A percentile compares a stretch with the other conserved stretches of the same genome.
Evolutionary conservation across 2,329 filamentous ascomycete genomes (phyloP).

Genomic region (Epichloe sibirici): DNA sequence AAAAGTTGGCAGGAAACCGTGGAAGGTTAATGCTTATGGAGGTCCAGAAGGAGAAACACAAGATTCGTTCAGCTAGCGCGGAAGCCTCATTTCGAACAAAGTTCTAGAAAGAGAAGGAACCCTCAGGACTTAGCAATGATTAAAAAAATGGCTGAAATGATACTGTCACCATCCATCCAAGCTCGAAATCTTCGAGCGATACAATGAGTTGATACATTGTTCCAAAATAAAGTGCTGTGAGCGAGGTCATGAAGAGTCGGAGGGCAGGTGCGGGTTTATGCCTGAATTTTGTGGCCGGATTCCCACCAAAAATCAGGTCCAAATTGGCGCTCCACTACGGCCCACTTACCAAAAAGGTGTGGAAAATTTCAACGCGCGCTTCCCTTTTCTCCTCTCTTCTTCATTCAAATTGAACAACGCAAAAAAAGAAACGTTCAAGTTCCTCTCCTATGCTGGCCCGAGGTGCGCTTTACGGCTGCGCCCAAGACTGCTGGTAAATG

Average conservation of each 20-base stretch:
- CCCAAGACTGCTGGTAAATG: constrained; percentile 36
- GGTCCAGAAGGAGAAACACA: too few species aligned
- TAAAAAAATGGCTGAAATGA: too few species aligned
- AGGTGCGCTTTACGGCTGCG: constrained; percentile 28
- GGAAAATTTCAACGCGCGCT: constrained; percentile 6
- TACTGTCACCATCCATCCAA: too few species aligned
- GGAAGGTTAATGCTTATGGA: too few species aligned
- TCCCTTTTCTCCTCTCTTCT: neutral
- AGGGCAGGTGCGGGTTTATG: neutral
- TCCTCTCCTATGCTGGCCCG: constrained; percentile 29
- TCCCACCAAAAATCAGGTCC: neutral
- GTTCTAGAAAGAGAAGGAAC: too few species aligned
- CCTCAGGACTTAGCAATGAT: too few species aligned
- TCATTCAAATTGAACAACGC: constrained; percentile 33
- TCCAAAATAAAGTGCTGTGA: too few species aligned
- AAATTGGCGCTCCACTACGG: neutral
- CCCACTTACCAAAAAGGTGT: constrained; percentile 2
- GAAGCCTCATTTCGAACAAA: too few species aligned
- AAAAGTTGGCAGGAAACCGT: too few species aligned
- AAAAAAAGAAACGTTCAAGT: constrained; percentile 31
- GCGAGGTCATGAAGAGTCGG: neutral
- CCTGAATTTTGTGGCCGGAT: neutral
- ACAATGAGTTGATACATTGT: too few species aligned
- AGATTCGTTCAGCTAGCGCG: too few species aligned
- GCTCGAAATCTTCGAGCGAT: too few species aligned